Conservation (phyloP, 192 early-diverging fungal species). For the Helicostylum pulchrum region DNA sequence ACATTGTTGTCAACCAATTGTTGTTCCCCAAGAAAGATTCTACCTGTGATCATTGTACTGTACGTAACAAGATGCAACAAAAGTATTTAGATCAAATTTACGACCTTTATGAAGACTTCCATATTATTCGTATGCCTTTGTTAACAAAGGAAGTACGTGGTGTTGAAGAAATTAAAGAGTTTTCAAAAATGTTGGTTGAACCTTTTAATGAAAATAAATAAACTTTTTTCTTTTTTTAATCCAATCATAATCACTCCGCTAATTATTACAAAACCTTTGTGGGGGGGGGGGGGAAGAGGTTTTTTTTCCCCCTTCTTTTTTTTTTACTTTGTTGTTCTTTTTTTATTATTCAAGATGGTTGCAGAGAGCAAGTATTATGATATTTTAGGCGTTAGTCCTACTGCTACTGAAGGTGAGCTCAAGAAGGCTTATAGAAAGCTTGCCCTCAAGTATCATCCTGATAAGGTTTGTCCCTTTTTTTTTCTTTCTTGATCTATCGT, state of each 20-base stretch:
- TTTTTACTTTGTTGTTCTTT: slow-evolving; percentile 5
- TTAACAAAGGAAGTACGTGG: slow-evolving; percentile 97
- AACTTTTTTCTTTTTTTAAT: not conserved
- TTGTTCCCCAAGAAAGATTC: slow-evolving; percentile 90
- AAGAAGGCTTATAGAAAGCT: slow-evolving; percentile 99
- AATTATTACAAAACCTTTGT: not conserved
- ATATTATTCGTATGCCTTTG: slow-evolving; percentile 90
- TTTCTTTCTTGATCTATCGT: not conserved
- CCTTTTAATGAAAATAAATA: slow-evolving; percentile 44
- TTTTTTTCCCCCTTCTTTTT: not conserved
- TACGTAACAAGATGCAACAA: slow-evolving; percentile 96
- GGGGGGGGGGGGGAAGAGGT: not conserved
- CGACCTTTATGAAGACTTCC: slow-evolving; percentile 99
- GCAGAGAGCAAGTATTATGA: slow-evolving; percentile 93
- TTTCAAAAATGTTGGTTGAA: slow-evolving; percentile 88
- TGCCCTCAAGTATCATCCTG: slow-evolving; percentile 87
- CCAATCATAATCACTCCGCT: not conserved
- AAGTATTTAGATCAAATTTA: slow-evolving; percentile 99
- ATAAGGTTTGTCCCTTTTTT: slow-evolving; percentile 49
- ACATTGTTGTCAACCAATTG: slow-evolving; percentile 98
- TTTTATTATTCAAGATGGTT: slow-evolving; percentile 41
- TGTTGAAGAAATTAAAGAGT: slow-evolving; percentile 86
- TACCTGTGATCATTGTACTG: slow-evolving; percentile 85
- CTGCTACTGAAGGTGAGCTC: slow-evolving; percentile 76
- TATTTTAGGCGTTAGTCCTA: slow-evolving; percentile 73